A percentile compares a stretch with the other conserved stretches of the same genome.
Evolutionary conservation across 1,284 basidiomycete species (phyloP).

Genomic region (Leccinum subatratum): DNA sequence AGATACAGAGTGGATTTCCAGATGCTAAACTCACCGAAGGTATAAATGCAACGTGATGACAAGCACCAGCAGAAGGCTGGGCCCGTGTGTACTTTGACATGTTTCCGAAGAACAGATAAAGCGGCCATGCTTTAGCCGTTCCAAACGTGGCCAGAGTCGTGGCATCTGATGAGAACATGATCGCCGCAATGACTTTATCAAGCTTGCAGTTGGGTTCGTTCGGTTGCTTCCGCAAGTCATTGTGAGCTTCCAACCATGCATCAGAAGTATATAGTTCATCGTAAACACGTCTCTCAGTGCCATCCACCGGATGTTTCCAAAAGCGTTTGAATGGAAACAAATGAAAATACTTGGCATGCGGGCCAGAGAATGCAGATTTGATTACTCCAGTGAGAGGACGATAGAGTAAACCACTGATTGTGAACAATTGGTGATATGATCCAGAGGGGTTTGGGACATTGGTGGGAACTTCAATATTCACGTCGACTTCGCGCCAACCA

Average conservation of each 20-base stretch:
- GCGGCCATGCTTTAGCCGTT: conserved; percentile 22
- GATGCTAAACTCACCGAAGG: background rate
- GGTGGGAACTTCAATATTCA: conserved; percentile 19
- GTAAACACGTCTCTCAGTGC: background rate
- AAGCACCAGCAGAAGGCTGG: conserved; percentile 1
- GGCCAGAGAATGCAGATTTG: conserved; percentile 9
- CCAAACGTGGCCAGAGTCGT: background rate
- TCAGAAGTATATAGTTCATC: background rate
- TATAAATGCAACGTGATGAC: conserved; percentile 7
- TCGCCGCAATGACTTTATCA: conserved; percentile 2
- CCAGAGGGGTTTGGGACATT: background rate
- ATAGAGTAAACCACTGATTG: conserved; percentile 12
- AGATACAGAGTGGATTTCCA: background rate
- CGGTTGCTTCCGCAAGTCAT: background rate
- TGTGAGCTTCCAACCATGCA: background rate
- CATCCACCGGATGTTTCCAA: background rate
- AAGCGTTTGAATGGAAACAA: background rate
- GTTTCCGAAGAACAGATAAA: conserved; percentile 37
- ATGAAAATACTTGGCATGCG: background rate
- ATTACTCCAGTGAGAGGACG: conserved; percentile 16
- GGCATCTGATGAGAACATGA: conserved; percentile 7
- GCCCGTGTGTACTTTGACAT: conserved; percentile 33
- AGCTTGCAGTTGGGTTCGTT: conserved; percentile 4
- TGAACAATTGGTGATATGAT: conserved; percentile 4
- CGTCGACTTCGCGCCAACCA: conserved; percentile 15